A percentile compares a stretch with the other conserved stretches of the same genome.
These are phyloP conservation scores for Boletus tylopilopsis DNA, from an alignment of 768 basidiomycete species.

Conservation along the genomic window DNA sequence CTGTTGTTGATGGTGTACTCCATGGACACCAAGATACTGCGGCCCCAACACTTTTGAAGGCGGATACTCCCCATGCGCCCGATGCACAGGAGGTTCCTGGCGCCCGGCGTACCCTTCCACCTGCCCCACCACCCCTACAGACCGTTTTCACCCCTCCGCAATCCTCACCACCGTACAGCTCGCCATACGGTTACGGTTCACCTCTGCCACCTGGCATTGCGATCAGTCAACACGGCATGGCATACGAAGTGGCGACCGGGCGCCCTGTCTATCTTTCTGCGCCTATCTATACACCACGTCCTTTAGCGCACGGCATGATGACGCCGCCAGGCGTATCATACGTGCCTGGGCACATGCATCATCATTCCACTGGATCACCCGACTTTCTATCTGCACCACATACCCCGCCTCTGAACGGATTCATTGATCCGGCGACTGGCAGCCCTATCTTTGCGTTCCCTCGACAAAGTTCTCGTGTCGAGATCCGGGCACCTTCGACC, in stretches of 20 bases:
- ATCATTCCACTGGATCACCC: slow-evolving; percentile 56
- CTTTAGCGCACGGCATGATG: slow-evolving; percentile 54
- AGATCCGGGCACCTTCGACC: slow-evolving; percentile 63
- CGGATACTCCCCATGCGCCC: slow-evolving; percentile 22
- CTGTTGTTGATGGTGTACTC: slow-evolving; percentile 16
- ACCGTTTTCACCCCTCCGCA: slow-evolving; percentile 40
- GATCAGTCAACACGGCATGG: slow-evolving; percentile 68
- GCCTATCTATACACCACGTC: slow-evolving; percentile 67
- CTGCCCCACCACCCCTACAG: slow-evolving; percentile 41
- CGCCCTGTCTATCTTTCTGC: slow-evolving; percentile 71
- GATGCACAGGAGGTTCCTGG: slow-evolving; percentile 20
- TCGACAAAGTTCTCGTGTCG: slow-evolving; percentile 65
- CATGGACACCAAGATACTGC: slow-evolving; percentile 28
- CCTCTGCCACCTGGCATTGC: slow-evolving; percentile 68
- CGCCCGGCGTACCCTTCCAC: slow-evolving; percentile 30
- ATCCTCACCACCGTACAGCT: slow-evolving; percentile 58
- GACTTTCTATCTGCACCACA: slow-evolving; percentile 59
- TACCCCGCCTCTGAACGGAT: slow-evolving; percentile 59
- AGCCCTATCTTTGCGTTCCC: slow-evolving; percentile 73
- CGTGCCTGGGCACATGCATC: slow-evolving; percentile 60
- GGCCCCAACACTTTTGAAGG: slow-evolving; percentile 27
- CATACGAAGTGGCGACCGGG: slow-evolving; percentile 81
- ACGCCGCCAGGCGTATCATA: slow-evolving; percentile 47
- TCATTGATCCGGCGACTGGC: slow-evolving; percentile 63
- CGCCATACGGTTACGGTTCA: slow-evolving; percentile 59